Evolutionary conservation across 2,329 filamentous ascomycete genomes (phyloP).

Genomic region (Diplodia corticola): DNA sequence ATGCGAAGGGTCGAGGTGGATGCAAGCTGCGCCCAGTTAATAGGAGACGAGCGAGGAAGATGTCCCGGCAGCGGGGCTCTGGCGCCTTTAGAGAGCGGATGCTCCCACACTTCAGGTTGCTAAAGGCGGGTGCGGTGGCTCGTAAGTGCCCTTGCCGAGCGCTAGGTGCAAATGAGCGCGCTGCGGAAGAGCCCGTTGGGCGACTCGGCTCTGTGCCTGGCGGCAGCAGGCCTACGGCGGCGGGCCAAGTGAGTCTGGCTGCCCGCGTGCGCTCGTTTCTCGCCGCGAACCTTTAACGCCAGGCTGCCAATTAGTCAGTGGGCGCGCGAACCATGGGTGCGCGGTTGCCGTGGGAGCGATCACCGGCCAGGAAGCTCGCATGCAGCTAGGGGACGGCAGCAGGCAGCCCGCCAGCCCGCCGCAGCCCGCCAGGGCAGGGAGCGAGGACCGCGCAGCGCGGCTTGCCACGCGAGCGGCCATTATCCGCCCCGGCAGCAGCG

Average conservation of each 20-base stretch:
- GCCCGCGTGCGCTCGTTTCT: slow-evolving; percentile 19
- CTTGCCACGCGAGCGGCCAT: slow-evolving; percentile 16
- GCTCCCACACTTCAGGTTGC: slow-evolving; percentile 15
- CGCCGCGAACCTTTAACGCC: slow-evolving; percentile 18
- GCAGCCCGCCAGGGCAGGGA: background rate
- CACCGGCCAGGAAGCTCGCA: slow-evolving; percentile 15
- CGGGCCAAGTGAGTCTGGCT: slow-evolving; percentile 10
- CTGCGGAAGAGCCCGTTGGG: slow-evolving; percentile 20
- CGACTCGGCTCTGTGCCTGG: slow-evolving; percentile 21
- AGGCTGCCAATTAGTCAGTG: slow-evolving; percentile 14
- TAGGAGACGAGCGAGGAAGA: slow-evolving; percentile 22
- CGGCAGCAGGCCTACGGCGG: slow-evolving; percentile 4
- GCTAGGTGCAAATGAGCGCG: slow-evolving; percentile 15
- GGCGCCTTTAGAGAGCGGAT: slow-evolving; percentile 21
- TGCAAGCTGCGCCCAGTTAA: slow-evolving; percentile 22
- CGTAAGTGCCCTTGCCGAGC: slow-evolving; percentile 19
- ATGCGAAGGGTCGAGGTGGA: slow-evolving; percentile 20
- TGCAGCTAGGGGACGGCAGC: slow-evolving; percentile 13
- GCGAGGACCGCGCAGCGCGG: slow-evolving; percentile 11
- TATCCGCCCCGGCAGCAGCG: slow-evolving; percentile 17
- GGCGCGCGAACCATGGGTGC: slow-evolving; percentile 13
- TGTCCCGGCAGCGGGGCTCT: slow-evolving; percentile 21
- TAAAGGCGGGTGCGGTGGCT: slow-evolving; percentile 20
- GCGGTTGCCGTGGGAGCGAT: slow-evolving; percentile 8
- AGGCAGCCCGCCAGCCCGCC: slow-evolving; percentile 10